A percentile compares a stretch with the other conserved stretches of the same genome.
phyloP scores from a whole-genome alignment of 2,329 filamentous ascomycete genomes.

The Teratosphaeria nubilosa region DNA sequence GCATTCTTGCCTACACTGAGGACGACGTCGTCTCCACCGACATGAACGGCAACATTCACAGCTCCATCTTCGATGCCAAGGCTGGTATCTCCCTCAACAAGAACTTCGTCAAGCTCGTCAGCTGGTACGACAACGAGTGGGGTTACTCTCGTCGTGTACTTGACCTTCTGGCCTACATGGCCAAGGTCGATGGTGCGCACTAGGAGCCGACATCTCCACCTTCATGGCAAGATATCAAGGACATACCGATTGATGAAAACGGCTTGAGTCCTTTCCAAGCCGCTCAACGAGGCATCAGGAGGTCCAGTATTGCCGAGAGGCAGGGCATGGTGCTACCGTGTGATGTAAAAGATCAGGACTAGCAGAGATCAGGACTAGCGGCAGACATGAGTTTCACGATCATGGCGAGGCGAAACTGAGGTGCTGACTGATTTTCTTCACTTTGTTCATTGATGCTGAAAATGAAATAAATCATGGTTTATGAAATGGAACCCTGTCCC shows the following conservation, averaged over 20 bases:
- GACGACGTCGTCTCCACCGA: conserved; percentile 93
- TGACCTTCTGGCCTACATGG: conserved; percentile 37
- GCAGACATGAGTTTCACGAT: neutral
- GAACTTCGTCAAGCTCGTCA: conserved; percentile 97
- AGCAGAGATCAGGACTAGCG: neutral
- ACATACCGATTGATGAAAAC: neutral
- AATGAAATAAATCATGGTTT: neutral
- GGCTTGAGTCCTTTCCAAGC: neutral
- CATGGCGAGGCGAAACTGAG: neutral
- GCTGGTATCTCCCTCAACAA: conserved; percentile 97
- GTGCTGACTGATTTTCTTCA: neutral
- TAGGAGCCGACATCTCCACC: conserved; percentile 1
- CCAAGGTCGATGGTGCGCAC: conserved; percentile 28
- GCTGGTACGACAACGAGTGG: conserved; percentile 89
- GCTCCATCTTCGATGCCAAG: conserved; percentile 99
- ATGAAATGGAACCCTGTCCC: neutral
- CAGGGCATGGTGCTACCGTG: neutral
- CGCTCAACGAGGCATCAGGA: neutral
- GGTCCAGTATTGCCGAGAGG: neutral
- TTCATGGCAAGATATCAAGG: neutral
- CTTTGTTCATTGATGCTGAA: neutral
- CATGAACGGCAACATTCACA: conserved; percentile 83
- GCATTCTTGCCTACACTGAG: conserved; percentile 89
- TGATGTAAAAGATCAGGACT: neutral
- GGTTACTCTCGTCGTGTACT: conserved; percentile 81